Evolutionary conservation across 441 rosid species (phyloP).

Genomic region (Populus hybrid): DNA sequence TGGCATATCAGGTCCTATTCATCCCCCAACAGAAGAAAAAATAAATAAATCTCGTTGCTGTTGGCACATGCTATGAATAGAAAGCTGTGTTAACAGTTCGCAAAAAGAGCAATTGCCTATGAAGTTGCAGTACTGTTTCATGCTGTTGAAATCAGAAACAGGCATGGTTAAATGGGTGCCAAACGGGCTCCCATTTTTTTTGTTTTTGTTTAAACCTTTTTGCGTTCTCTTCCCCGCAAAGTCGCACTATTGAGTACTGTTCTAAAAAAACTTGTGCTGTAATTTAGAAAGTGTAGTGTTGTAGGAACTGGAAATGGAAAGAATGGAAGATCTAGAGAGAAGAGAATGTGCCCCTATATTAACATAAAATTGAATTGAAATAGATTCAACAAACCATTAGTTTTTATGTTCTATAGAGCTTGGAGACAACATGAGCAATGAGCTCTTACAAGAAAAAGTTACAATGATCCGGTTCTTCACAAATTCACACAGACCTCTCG

Average conservation of each 20-base stretch:
- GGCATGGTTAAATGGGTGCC: background rate
- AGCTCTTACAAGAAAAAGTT: background rate
- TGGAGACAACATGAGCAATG: background rate
- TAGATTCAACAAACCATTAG: background rate
- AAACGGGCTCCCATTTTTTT: too few species aligned
- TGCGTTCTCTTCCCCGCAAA: background rate
- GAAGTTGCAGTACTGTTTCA: background rate
- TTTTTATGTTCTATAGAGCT: background rate
- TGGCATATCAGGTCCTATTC: too few species aligned
- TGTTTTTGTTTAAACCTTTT: too few species aligned
- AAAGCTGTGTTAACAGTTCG: background rate
- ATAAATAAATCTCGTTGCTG: too few species aligned
- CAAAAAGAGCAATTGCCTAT: background rate
- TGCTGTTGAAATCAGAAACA: background rate
- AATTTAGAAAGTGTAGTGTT: too few species aligned
- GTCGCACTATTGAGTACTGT: too few species aligned
- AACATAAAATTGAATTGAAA: background rate
- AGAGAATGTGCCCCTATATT: background rate
- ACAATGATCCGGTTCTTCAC: background rate
- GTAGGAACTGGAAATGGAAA: too few species aligned
- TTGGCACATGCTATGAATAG: too few species aligned
- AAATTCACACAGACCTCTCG: background rate
- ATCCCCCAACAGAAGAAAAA: too few species aligned
- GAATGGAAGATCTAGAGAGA: background rate
- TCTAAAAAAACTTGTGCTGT: background rate